phyloP scores from a whole-genome alignment of 495 filamentous ascomycete genomes.

The Chaetomidium leptoderma region DNA sequence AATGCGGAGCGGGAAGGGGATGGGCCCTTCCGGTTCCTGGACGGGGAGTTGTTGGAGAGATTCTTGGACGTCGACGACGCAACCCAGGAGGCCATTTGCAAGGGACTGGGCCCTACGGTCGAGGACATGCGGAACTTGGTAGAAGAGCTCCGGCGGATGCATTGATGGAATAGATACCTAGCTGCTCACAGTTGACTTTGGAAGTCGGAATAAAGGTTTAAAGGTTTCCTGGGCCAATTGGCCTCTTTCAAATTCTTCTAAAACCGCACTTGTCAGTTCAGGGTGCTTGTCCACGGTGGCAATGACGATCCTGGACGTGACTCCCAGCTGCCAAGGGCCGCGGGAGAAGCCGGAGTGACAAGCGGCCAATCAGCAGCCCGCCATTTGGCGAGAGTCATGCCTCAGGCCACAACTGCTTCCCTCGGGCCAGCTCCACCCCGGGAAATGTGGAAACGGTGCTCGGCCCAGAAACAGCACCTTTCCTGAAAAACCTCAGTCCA shows the following conservation, averaged over 20 bases:
- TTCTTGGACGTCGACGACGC: constrained; percentile 68
- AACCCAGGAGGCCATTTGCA: constrained; percentile 62
- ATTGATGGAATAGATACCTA: constrained; percentile 39
- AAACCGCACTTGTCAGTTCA: neutral
- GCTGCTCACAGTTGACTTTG: neutral
- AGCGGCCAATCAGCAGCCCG: constrained; percentile 27
- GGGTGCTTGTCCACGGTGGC: neutral
- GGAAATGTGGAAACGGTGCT: constrained; percentile 35
- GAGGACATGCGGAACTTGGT: constrained; percentile 69
- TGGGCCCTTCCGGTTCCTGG: constrained; percentile 82
- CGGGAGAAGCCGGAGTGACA: constrained; percentile 28
- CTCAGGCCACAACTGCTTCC: constrained; percentile 30
- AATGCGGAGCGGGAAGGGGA: constrained; percentile 64
- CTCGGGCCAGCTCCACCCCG: constrained; percentile 14
- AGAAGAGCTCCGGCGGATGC: constrained; percentile 68
- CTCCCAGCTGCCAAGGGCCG: constrained; percentile 6
- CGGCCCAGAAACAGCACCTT: constrained; percentile 33
- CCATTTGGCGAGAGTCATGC: constrained; percentile 23
- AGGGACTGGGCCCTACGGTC: constrained; percentile 58
- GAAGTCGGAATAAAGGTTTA: neutral
- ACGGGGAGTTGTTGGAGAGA: constrained; percentile 83
- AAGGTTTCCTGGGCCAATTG: neutral
- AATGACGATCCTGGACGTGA: constrained; percentile 5
- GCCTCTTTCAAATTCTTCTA: neutral
- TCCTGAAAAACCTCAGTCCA: constrained; percentile 50